Evolutionary conservation across 768 basidiomycete species (phyloP).

Genomic region (Mycena galopus): DNA sequence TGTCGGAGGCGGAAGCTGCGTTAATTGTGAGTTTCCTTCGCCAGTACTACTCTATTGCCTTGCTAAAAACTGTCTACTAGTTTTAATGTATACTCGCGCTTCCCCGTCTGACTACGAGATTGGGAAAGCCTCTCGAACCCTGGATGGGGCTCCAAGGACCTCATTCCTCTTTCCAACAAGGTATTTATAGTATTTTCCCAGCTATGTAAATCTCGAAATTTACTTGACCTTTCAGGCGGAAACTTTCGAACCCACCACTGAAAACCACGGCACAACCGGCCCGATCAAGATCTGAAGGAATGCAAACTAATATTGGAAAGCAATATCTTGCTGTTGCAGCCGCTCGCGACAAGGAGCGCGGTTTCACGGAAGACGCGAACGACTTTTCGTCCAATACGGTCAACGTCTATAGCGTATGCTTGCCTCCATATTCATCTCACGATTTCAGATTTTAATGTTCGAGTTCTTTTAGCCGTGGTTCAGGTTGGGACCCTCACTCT

Average conservation of each 20-base stretch:
- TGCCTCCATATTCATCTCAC: too few species aligned
- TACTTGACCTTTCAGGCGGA: constrained; percentile 49
- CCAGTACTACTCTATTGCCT: neutral
- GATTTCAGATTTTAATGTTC: neutral
- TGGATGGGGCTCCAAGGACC: constrained; percentile 70
- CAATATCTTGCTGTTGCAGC: constrained; percentile 62
- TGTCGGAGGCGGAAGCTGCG: constrained; percentile 72
- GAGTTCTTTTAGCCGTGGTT: constrained; percentile 59
- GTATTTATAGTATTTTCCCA: constrained; percentile 45
- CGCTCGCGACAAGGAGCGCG: constrained; percentile 63
- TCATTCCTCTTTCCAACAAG: constrained; percentile 73
- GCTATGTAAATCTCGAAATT: too few species aligned
- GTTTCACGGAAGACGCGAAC: constrained; percentile 61
- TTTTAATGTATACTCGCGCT: constrained; percentile 69
- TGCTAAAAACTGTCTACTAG: constrained; percentile 37
- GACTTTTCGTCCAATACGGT: constrained; percentile 52
- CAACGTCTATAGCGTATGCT: constrained; percentile 63
- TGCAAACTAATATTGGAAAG: constrained; percentile 54
- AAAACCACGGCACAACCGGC: constrained; percentile 62
- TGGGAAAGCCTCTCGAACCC: constrained; percentile 68
- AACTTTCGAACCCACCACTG: constrained; percentile 49
- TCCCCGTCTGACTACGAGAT: constrained; percentile 75
- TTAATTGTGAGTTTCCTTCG: constrained; percentile 66
- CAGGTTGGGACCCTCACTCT: constrained; percentile 52
- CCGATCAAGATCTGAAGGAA: constrained; percentile 60